phyloP scores from a whole-genome alignment of 2,329 filamentous ascomycete species.

The Biscogniauxia mediterranea region DNA sequence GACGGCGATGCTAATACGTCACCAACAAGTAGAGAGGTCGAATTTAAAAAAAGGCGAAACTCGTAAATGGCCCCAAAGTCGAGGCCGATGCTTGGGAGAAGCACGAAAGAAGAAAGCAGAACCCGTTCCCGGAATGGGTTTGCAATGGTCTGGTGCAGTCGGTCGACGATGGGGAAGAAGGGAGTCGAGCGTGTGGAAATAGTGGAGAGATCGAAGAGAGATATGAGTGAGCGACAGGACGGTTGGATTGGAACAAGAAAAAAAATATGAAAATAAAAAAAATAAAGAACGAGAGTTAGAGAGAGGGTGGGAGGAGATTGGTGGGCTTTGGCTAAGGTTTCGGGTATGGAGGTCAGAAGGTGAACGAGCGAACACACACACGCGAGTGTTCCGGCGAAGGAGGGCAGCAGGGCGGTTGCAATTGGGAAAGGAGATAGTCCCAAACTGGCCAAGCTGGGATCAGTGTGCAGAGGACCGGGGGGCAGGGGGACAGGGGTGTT shows the following conservation, averaged over 20 bases:
- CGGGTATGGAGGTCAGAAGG: constrained; percentile 1
- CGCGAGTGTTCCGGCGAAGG: not conserved
- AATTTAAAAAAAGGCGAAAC: constrained; percentile 12
- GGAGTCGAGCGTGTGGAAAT: constrained; percentile 1
- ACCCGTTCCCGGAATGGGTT: constrained; percentile 25
- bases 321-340: not conserved
- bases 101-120: constrained; percentile 1
- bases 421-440: not conserved
- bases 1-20: constrained; percentile 9
- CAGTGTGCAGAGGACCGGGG: not conserved
- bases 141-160: constrained; percentile 9
- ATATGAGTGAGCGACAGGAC: not conserved
- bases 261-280: constrained; percentile 15
- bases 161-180: constrained; percentile 9
- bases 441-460: not conserved
- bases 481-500: not conserved
- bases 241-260: constrained; percentile 1
- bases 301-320: constrained; percentile 5
- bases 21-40: constrained; percentile 13
- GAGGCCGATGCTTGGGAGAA: constrained; percentile 7
- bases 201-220: constrained; percentile 7
- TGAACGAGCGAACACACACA: not conserved
- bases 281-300: constrained; percentile 11
- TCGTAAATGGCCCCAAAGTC: constrained; percentile 10
- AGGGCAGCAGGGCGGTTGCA: not conserved